A percentile compares a stretch with the other conserved stretches of the same genome.
Evolutionary conservation across 1,139 yeast species (phyloP).

Genomic region (Suhomyces ambrosiae): DNA sequence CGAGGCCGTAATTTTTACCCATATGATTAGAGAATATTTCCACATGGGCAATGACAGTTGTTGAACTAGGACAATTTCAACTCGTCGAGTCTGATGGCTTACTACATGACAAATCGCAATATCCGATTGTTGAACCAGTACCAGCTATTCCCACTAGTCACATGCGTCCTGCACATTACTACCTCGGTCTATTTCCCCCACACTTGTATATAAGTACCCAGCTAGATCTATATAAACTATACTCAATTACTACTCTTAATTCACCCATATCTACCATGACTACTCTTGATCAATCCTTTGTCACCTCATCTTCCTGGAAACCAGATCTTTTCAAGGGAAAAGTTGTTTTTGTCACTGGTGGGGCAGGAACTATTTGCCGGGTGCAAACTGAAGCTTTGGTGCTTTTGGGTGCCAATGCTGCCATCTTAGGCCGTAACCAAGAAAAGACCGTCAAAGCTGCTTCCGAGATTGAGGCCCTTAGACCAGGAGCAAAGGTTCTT

Average conservation of each 20-base stretch:
- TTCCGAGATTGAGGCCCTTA: constrained; percentile 55
- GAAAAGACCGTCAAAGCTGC: constrained; percentile 70
- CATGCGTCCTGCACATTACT: no score
- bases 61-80: no score
- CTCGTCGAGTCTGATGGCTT: no score
- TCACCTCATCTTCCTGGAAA: constrained; percentile 42
- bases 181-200: no score
- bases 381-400: constrained; percentile 85
- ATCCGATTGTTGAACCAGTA: no score
- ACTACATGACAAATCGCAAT: no score
- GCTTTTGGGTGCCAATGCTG: constrained; percentile 80
- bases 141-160: no score
- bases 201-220: no score
- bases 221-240: no score
- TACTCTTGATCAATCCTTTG: constrained; percentile 32
- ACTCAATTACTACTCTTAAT: background rate
- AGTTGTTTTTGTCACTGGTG: constrained; percentile 91
- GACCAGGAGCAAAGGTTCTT: constrained; percentile 64
- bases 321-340: constrained; percentile 74
- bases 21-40: no score
- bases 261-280: constrained; percentile 13
- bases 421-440: constrained; percentile 75
- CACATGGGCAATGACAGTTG: no score
- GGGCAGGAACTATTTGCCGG: constrained; percentile 90
- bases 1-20: no score